A percentile compares a stretch with the other conserved stretches of the same genome.
These are phyloP conservation scores for Scleroderma citrinum DNA, from an alignment of 768 basidiomycete genomes.

Conservation along the genomic window DNA sequence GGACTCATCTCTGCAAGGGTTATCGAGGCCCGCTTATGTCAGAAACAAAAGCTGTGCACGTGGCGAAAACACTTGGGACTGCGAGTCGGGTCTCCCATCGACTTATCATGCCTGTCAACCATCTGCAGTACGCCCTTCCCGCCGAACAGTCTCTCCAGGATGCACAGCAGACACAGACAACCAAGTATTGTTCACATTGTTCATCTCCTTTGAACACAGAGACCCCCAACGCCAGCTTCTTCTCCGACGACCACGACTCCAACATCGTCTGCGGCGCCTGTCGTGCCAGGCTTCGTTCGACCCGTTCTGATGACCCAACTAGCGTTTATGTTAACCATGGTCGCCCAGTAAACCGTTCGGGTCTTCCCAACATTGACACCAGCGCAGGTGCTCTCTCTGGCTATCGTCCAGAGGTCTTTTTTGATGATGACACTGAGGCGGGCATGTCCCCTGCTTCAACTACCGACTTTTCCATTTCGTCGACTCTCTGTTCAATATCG, in stretches of 20 bases:
- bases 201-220: slow-evolving; percentile 26
- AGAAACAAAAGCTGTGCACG: no score
- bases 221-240: slow-evolving; percentile 19
- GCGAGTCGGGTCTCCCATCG: neutral
- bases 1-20: no score
- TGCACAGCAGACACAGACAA: slow-evolving; percentile 18
- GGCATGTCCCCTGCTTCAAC: slow-evolving; percentile 10
- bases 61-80: no score
- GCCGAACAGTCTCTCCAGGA: slow-evolving; percentile 21
- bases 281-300: slow-evolving; percentile 28
- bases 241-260: slow-evolving; percentile 21
- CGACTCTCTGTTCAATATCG: neutral
- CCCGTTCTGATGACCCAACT: slow-evolving; percentile 1
- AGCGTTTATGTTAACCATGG: slow-evolving; percentile 26
- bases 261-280: slow-evolving; percentile 43
- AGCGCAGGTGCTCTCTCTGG: slow-evolving; percentile 11
- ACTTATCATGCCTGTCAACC: slow-evolving; percentile 10
- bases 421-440: slow-evolving; percentile 35
- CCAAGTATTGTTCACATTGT: slow-evolving; percentile 31
- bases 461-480: neutral
- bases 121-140: slow-evolving; percentile 6
- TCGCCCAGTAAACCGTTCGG: slow-evolving; percentile 20
- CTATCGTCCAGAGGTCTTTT: slow-evolving; percentile 16
- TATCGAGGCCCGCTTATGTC: no score
- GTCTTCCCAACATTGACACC: slow-evolving; percentile 1